A percentile compares a stretch with the other conserved stretches of the same genome.
These are phyloP conservation scores for Ustilaginoidea virens DNA, from an alignment of 2,329 filamentous ascomycete genomes.

Conservation along the genomic window DNA sequence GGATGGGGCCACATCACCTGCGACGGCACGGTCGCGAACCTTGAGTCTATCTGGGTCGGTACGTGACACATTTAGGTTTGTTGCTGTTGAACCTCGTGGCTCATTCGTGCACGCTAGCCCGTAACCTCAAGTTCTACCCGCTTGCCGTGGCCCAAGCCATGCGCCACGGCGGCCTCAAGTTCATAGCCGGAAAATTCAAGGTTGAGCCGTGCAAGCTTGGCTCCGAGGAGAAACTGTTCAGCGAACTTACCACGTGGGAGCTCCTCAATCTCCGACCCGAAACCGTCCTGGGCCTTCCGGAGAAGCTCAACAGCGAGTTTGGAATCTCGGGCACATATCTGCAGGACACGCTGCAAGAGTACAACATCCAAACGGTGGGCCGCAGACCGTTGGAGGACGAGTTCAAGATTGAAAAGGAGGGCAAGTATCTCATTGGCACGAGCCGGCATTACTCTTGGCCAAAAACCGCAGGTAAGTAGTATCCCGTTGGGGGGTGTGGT, in stretches of 20 bases:
- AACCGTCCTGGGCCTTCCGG: slow-evolving; percentile 23
- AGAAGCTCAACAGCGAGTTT: slow-evolving; percentile 20
- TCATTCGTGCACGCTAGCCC: too few relatives aligned
- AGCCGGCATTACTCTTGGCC: slow-evolving; percentile 34
- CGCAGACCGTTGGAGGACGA: slow-evolving; percentile 20
- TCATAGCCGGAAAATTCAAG: slow-evolving; percentile 23
- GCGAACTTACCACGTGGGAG: slow-evolving; percentile 23
- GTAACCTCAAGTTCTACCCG: slow-evolving; percentile 32
- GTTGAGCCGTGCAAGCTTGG: slow-evolving; percentile 17
- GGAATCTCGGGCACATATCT: slow-evolving; percentile 23
- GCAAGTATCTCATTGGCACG: slow-evolving; percentile 21
- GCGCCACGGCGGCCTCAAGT: slow-evolving; percentile 19
- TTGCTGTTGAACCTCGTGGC: neutral
- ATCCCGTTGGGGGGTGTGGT: neutral
- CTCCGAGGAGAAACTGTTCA: slow-evolving; percentile 18
- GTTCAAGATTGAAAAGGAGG: slow-evolving; percentile 15
- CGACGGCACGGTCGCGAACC: slow-evolving; percentile 29
- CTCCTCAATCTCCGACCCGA: slow-evolving; percentile 26
- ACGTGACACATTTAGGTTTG: slow-evolving; percentile 6
- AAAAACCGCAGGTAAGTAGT: slow-evolving; percentile 26
- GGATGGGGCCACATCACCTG: slow-evolving; percentile 30
- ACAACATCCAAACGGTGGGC: slow-evolving; percentile 23
- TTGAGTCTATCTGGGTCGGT: slow-evolving; percentile 29
- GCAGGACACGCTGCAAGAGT: slow-evolving; percentile 8
- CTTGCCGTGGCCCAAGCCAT: slow-evolving; percentile 19